Conservation (phyloP, 1,284 basidiomycete genomes). For the Melampsora americana region DNA sequence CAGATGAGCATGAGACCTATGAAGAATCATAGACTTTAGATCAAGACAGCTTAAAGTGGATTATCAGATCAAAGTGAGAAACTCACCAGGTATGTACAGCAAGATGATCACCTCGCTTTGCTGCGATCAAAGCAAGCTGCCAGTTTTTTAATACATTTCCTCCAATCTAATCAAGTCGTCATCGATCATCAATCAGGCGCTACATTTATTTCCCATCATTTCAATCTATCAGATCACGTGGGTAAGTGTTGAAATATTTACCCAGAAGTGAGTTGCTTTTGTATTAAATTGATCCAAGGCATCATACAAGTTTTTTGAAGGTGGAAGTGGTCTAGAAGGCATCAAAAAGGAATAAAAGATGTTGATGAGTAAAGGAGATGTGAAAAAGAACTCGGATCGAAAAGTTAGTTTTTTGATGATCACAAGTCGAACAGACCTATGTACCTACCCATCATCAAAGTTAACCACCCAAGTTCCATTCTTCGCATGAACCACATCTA, state of each 20-base stretch:
- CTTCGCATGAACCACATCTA: conserved; percentile 28
- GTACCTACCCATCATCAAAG: conserved; percentile 44
- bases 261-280: conserved; percentile 43
- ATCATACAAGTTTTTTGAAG: conserved; percentile 25
- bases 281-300: conserved; percentile 14
- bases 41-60: not conserved
- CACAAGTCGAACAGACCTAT: not conserved
- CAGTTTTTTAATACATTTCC: conserved; percentile 35
- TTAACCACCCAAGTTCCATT: conserved; percentile 29
- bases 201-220: not conserved
- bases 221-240: not conserved
- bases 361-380: not conserved
- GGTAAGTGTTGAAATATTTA: not conserved
- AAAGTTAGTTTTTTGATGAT: not conserved
- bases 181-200: not conserved
- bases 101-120: conserved; percentile 28
- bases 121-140: conserved; percentile 11
- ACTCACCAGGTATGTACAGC: conserved; percentile 43
- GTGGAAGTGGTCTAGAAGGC: conserved; percentile 17
- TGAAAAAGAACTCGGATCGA: not conserved
- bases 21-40: not conserved
- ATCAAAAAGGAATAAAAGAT: not conserved
- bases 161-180: conserved; percentile 26
- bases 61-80: not conserved
- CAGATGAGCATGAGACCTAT: conserved; percentile 40